Evolutionary conservation across 1,139 yeast genomes (phyloP), one percentile per base, ranked within the genome.

Genomic region (Groenewaldozyma auringiensis): DNA sequence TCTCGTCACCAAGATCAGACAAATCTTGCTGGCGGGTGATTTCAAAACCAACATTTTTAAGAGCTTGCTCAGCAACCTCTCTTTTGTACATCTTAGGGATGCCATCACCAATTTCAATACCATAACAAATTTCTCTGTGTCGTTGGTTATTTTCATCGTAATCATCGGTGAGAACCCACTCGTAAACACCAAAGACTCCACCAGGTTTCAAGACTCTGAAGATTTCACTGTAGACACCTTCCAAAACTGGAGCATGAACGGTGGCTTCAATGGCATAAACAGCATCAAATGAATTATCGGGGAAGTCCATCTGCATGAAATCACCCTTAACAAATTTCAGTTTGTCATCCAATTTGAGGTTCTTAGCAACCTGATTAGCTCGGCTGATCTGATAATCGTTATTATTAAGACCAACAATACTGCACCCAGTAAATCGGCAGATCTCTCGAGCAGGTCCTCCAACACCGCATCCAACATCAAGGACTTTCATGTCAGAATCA

Each of bases 391-490:
- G 77, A 59, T 94, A 94, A 69, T 92, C 98, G 65, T 92, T 94
- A 74, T 92, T 92, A 74, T 92, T 92, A 61, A 92, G 76, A 43
- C 98, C 98, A 55, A 84, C 85, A 65, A 92, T 75, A 58, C 78
- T 71, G 69, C 92, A 84, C 59, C 83, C 89, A 47, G 97, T 83
- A 71, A 92, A 92, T 65, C 96, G 78, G 53, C 83, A 76, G 63
- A 92, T 92, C 71, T 92, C 96, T 68, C 96, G 83, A 33, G 96
- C 97, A 59, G 98, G 98, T 37, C 98, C 98, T 64, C 98, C 98
- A 59, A 92, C 96, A 75, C 98, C 98, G 72, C 98, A 94, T 44
- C 98, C 98, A 50, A 92, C 98, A 66, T 94, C 98, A 60, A 92
- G 77, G 22, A 94, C 98, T 62, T 79, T 80, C 88, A 84, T 85